Base-by-base conservation (phyloP, 345 rosid genomes). In the Arabis hirsuta region DNA sequence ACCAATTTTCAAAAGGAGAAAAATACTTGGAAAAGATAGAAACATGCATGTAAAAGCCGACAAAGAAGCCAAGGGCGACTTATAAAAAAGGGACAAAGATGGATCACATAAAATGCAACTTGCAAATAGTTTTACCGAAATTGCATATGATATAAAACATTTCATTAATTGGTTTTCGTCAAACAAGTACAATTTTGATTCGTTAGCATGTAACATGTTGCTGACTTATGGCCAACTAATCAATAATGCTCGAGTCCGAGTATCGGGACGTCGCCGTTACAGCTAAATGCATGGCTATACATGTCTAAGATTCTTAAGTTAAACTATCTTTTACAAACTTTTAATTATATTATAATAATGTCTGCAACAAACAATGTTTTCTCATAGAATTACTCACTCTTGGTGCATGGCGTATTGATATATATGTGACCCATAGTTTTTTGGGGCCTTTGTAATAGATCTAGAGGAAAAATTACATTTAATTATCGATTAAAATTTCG, bases 31-130 rank as follows among this genome's bases (percentile, higher is more conserved):
- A 44, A 68, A 62, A 69, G 3, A 55, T 22, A 45, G 36, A 68
- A 19, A 9, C 5, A 19, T 31, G 19, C 16, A 32, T 44, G 41
- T 63, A 54, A 52, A 55, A 26, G 51, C 53, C 34, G 55, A 65
- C 64, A 26, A 64, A 39, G 14, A 27, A 36, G 55, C 6, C 34
- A 24, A 65, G 12, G 44, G 59, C 2, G 29, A 47, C 16, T 20
- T 47, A 11, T 24, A 6, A 42, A 39, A 36, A 59, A 16, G 34
- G 67, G 61, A 58, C 67, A 67, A 47, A 39, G 11, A 45, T 5
- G n/a, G 45, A 53, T 53, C 76, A 62, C 32, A 62, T n/a, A 65
- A 38, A 56, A 67, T 50, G 46, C 78, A 74, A 74, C 62, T 59
- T 67, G 78, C 43, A 22, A 43, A 51, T 39, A 27, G 29, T 58